Evolutionary conservation across 2,329 filamentous ascomycete genomes (phyloP), one percentile per base, ranked within the genome.

Genomic region (Stylonectria norvegica): DNA sequence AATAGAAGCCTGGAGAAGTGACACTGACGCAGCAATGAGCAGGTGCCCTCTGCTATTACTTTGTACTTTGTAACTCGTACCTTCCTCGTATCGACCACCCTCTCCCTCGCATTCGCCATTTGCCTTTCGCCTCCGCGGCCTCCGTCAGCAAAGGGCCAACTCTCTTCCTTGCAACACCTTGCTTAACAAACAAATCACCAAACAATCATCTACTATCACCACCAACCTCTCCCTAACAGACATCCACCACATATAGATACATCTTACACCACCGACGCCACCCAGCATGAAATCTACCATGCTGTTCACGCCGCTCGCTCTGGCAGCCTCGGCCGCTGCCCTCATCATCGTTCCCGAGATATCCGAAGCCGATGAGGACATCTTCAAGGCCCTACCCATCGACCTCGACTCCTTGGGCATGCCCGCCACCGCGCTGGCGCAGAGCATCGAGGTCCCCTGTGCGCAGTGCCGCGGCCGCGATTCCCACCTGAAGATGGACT

Each of bases 321-420:
- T 67, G 16, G 64, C 60, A 42, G 62, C 62, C 18, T 44, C 62
- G 29, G 58, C 63, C 23, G 55, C 61, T 18, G 73, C 77, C 42
- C 71, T 82, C 54, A 65, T 83, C 44, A 52, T 83, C 38, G 69
- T 78, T 22, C 73, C 79, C 42, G 64, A 71, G 52, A 59, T 72
- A 16, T 65, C 67, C 45, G 59, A 64, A 15, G 60, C 65, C 37
- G 68, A 73, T 38, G 60, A 65, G 42, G 62, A 66, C 27, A 56
- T 70, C 50, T 63, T 72, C 60, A 66, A 67, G 38, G 52, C 66
- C 18, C 60, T 69, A 4, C 66, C 67, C 25, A 40, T 66, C 48
- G 44, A 62, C 6, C 45, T 52, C 40, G 49, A 68, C 30, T 55
- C 66, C 11, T 63, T 68, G 47, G 60, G 66, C 34, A 56, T 69